Conservation (phyloP, 768 basidiomycete genomes). For the Podaxis sp. region DNA sequence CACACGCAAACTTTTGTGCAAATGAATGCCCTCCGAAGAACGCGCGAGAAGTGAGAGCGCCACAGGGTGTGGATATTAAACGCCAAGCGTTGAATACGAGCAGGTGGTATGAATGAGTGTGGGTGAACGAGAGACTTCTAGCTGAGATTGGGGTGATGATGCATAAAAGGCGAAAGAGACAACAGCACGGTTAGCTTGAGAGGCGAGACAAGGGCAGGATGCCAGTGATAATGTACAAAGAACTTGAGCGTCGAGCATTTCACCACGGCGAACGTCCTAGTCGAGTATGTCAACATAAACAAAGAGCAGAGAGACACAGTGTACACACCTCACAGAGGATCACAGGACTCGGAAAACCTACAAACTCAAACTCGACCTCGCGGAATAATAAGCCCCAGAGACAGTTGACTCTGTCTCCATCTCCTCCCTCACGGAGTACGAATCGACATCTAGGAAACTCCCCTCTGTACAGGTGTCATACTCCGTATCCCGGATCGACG, state of each 20-base stretch:
- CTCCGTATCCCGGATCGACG: not conserved
- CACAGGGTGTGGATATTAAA: too few species aligned
- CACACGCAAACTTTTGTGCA: too few species aligned
- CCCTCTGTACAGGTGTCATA: constrained; percentile 14
- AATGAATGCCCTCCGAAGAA: too few species aligned
- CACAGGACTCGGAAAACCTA: not conserved
- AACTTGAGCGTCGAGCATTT: not conserved
- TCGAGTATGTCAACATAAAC: not conserved
- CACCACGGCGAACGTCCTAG: not conserved
- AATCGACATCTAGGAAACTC: not conserved
- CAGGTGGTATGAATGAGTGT: too few species aligned
- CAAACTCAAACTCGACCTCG: constrained; percentile 9
- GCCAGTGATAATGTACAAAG: too few species aligned
- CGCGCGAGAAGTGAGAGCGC: too few species aligned
- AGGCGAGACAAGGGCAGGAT: too few species aligned
- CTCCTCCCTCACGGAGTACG: not conserved
- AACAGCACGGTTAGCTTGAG: too few species aligned
- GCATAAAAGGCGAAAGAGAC: too few species aligned
- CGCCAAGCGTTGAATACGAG: too few species aligned
- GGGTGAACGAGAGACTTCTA: too few species aligned
- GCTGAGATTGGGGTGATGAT: too few species aligned
- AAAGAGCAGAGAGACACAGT: not conserved
- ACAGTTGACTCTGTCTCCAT: not conserved
- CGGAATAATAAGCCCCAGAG: constrained; percentile 8
- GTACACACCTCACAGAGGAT: constrained; percentile 2